Evolutionary conservation across 805 yeast species (phyloP).

Genomic region (Teunomyces atbi): DNA sequence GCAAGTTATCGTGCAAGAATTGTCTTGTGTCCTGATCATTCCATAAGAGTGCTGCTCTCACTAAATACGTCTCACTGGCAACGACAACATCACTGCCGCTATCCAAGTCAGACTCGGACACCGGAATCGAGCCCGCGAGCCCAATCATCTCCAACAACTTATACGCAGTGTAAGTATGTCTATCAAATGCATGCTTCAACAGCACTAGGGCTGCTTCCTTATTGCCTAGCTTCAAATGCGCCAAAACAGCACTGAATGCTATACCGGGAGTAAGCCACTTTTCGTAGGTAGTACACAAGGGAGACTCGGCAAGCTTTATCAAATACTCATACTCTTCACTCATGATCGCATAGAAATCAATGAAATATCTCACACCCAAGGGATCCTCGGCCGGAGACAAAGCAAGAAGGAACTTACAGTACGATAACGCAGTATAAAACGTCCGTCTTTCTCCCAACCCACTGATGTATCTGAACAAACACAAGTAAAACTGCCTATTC

Average conservation of each 20-base stretch:
- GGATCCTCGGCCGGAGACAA: slow-evolving; percentile 81
- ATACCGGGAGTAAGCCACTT: slow-evolving; percentile 76
- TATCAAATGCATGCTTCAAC: slow-evolving; percentile 49
- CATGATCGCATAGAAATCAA: slow-evolving; percentile 73
- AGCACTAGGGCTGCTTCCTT: slow-evolving; percentile 45
- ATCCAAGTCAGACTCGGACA: slow-evolving; percentile 20
- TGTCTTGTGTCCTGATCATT: slow-evolving; percentile 43
- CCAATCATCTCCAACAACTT: slow-evolving; percentile 50
- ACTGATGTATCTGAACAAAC: slow-evolving; percentile 68
- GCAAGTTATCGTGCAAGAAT: slow-evolving; percentile 48
- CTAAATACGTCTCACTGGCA: slow-evolving; percentile 56
- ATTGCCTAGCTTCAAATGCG: slow-evolving; percentile 48
- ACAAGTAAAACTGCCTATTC: slow-evolving; percentile 74
- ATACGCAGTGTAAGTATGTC: slow-evolving; percentile 58
- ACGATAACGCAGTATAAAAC: slow-evolving; percentile 70
- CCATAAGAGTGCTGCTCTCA: slow-evolving; percentile 57
- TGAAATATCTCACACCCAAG: slow-evolving; percentile 75
- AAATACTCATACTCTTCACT: slow-evolving; percentile 64
- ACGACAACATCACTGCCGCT: slow-evolving; percentile 30
- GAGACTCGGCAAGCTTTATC: slow-evolving; percentile 54
- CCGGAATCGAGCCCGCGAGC: slow-evolving; percentile 20
- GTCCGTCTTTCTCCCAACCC: slow-evolving; percentile 77
- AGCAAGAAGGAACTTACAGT: slow-evolving; percentile 67
- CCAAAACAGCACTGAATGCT: slow-evolving; percentile 62
- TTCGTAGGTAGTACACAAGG: slow-evolving; percentile 53